Evolutionary conservation across 23 red algal genomes (phyloP).

Genomic region (Gracilaria gracilis): DNA sequence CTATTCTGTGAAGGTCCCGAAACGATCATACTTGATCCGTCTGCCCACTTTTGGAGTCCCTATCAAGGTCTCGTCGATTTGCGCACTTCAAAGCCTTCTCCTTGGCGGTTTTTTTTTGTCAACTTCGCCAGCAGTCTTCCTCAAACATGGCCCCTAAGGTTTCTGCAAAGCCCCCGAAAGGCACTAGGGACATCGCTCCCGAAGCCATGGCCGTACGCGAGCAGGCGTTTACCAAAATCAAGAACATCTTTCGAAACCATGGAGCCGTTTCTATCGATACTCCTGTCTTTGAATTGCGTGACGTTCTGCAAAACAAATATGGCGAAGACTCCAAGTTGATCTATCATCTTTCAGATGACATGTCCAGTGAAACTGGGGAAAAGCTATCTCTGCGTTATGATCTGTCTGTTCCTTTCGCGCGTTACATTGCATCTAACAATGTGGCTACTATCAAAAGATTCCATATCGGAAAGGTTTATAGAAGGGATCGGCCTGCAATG

Average conservation of each 20-base stretch:
- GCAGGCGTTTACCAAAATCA: conserved; percentile 82
- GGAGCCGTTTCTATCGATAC: conserved; percentile 99
- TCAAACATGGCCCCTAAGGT: conserved; percentile 68
- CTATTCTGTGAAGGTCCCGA: too few relatives aligned
- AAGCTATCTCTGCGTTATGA: conserved; percentile 95
- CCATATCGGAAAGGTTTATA: conserved; percentile 95
- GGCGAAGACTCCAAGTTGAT: conserved; percentile 99
- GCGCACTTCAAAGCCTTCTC: background rate
- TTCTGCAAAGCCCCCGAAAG: conserved; percentile 93
- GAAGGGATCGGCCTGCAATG: conserved; percentile 96
- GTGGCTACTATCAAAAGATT: conserved; percentile 93
- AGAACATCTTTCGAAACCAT: conserved; percentile 87
- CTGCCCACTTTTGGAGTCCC: too few relatives aligned
- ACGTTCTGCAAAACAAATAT: conserved; percentile 95
- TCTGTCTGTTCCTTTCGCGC: conserved; percentile 95
- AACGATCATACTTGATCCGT: too few relatives aligned
- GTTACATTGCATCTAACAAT: conserved; percentile 94
- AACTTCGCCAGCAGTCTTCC: background rate
- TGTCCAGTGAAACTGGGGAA: conserved; percentile 89
- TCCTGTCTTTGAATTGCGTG: conserved; percentile 96
- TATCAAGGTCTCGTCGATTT: too few relatives aligned
- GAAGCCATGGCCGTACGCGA: conserved; percentile 94
- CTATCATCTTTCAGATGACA: conserved; percentile 95
- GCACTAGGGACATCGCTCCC: conserved; percentile 90
- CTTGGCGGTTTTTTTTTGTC: background rate